Evolutionary conservation across 768 basidiomycete genomes (phyloP).

Genomic region (Leccinellum luteum): DNA sequence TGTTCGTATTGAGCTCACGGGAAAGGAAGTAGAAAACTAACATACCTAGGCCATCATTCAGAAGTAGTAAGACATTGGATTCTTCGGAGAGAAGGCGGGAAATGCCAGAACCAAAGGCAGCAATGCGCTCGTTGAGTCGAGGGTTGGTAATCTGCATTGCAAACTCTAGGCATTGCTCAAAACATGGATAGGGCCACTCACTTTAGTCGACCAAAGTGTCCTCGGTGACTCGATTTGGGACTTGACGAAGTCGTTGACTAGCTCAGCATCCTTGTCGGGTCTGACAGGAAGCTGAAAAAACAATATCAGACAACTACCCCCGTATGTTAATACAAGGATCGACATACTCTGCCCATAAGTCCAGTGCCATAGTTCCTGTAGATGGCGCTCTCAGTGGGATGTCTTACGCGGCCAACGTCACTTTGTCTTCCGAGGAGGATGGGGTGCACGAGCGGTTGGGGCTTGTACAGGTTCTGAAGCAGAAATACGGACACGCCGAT

Average conservation of each 20-base stretch:
- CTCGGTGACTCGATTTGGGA: conserved; percentile 64
- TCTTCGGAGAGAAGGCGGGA: conserved; percentile 52
- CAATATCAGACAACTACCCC: background rate
- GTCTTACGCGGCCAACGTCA: conserved; percentile 79
- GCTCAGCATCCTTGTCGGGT: conserved; percentile 69
- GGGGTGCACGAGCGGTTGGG: conserved; percentile 88
- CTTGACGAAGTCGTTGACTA: conserved; percentile 64
- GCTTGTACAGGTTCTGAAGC: conserved; percentile 74
- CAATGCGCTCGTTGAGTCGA: conserved; percentile 65
- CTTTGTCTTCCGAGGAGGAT: conserved; percentile 90
- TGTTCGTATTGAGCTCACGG: background rate
- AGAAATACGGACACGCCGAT: conserved; percentile 75
- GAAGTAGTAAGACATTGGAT: conserved; percentile 69
- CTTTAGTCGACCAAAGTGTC: conserved; percentile 79
- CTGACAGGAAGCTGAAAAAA: conserved; percentile 62
- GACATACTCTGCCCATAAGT: conserved; percentile 71
- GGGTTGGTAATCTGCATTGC: conserved; percentile 68
- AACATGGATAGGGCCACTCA: conserved; percentile 29
- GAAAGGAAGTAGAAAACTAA: background rate
- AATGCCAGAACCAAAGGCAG: conserved; percentile 72
- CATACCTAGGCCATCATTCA: conserved; percentile 78
- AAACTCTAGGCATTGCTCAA: background rate
- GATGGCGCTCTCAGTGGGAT: conserved; percentile 78
- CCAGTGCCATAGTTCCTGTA: conserved; percentile 91
- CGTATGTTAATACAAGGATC: conserved; percentile 6